Evolutionary conservation across 2,329 filamentous ascomycete species (phyloP).

Genomic region (Fusarium xyrophilum): DNA sequence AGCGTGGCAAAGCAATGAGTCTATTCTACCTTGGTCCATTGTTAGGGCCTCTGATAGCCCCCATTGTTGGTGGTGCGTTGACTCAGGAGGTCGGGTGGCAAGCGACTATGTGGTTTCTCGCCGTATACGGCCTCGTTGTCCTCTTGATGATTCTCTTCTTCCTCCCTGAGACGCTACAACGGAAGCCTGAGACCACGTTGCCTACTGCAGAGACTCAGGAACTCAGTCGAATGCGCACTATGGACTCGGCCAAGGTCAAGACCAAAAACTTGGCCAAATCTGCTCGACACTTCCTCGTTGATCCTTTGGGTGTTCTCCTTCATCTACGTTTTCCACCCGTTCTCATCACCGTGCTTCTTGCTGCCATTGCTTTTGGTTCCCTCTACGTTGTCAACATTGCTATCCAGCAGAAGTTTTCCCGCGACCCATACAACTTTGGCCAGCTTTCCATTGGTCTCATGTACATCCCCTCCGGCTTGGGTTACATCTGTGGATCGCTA

Average conservation of each 20-base stretch:
- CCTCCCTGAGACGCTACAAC: conserved; percentile 69
- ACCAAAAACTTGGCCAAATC: conserved; percentile 61
- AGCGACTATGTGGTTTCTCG: conserved; percentile 78
- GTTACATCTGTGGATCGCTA: conserved; percentile 73
- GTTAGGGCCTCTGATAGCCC: conserved; percentile 75
- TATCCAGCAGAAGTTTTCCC: conserved; percentile 72
- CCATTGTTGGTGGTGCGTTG: conserved; percentile 78
- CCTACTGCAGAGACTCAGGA: conserved; percentile 11
- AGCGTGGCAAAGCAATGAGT: conserved; percentile 81
- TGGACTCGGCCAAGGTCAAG: conserved; percentile 65
- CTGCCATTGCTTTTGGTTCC: conserved; percentile 75
- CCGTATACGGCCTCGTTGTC: conserved; percentile 70
- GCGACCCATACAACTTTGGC: conserved; percentile 70
- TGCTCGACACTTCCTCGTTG: conserved; percentile 69
- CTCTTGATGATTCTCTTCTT: conserved; percentile 64
- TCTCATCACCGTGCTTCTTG: conserved; percentile 74
- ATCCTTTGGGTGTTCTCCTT: conserved; percentile 73
- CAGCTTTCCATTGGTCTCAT: conserved; percentile 75
- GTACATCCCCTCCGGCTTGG: conserved; percentile 77
- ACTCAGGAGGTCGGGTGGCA: conserved; percentile 74
- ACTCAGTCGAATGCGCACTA: conserved; percentile 62
- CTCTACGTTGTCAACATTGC: conserved; percentile 82
- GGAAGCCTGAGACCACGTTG: conserved; percentile 30
- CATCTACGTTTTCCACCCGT: conserved; percentile 78
- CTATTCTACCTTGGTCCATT: conserved; percentile 83